These are phyloP conservation scores for Thelonectria olida DNA, from an alignment of 2,329 filamentous ascomycete genomes.

Conservation along the genomic window DNA sequence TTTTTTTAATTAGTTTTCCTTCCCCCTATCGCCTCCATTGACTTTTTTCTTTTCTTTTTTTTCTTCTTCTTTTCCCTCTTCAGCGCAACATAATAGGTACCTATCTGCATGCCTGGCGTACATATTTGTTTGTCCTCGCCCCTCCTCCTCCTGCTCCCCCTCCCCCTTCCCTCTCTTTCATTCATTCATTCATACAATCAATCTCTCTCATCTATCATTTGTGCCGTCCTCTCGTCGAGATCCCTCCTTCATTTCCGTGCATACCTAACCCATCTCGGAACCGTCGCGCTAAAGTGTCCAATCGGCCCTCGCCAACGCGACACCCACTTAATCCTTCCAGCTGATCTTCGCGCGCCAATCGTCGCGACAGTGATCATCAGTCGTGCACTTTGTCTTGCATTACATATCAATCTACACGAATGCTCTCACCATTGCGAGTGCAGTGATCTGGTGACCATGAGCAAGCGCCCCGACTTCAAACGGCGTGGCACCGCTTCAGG, in stretches of 20 bases:
- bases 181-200: neutral
- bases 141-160: no score
- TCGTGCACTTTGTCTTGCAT: constrained; percentile 3
- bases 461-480: constrained; percentile 22
- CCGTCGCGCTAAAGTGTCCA: neutral
- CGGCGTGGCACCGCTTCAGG: constrained; percentile 1
- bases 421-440: constrained; percentile 17
- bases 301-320: neutral
- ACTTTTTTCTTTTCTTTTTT: neutral
- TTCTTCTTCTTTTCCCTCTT: neutral
- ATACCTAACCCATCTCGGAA: neutral
- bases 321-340: neutral
- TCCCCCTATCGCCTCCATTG: neutral
- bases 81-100: neutral
- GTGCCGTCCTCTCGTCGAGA: neutral
- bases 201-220: neutral
- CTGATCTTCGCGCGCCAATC: neutral
- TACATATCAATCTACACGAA: constrained; percentile 15
- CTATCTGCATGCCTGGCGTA: no score
- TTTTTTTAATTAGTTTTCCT: neutral
- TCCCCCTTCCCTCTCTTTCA: neutral
- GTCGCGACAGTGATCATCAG: neutral
- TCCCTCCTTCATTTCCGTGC: neutral
- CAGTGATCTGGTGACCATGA: constrained; percentile 30
- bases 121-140: neutral